These are phyloP conservation scores for Bacidia gigantensis DNA, from an alignment of 495 filamentous ascomycete genomes.

Conservation along the genomic window DNA sequence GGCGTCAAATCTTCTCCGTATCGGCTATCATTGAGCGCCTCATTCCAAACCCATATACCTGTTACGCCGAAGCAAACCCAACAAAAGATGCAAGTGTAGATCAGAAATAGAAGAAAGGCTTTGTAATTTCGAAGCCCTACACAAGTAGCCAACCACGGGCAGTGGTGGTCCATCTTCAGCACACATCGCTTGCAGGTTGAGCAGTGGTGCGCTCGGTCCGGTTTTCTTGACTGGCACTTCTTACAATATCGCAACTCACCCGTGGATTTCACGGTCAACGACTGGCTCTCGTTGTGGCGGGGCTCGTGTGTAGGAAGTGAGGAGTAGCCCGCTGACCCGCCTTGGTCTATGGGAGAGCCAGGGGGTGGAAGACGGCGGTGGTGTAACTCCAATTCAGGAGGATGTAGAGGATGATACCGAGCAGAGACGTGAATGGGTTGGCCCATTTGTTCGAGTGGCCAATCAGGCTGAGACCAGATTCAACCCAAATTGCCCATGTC, in stretches of 20 bases:
- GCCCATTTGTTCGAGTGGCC: constrained; percentile 19
- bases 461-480: constrained; percentile 57
- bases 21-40: constrained; percentile 53
- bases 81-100: constrained; percentile 82
- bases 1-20: constrained; percentile 61
- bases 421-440: constrained; percentile 30
- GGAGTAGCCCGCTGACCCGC: constrained; percentile 39
- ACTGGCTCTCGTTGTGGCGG: constrained; percentile 29
- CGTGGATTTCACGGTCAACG: constrained; percentile 78
- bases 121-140: constrained; percentile 93
- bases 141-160: constrained; percentile 93
- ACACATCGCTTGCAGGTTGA: constrained; percentile 85
- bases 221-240: constrained; percentile 87
- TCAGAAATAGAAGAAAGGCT: constrained; percentile 82
- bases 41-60: constrained; percentile 62
- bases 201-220: constrained; percentile 94
- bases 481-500: constrained; percentile 82
- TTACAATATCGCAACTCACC: constrained; percentile 85
- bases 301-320: constrained; percentile 51
- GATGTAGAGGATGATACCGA: constrained; percentile 60
- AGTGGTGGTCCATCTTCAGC: constrained; percentile 99
- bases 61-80: constrained; percentile 63
- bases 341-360: constrained; percentile 48
- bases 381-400: constrained; percentile 81
- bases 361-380: constrained; percentile 79